Evolutionary conservation across 1,139 yeast genomes (phyloP).

Genomic region (Taphrina flavorubra): DNA sequence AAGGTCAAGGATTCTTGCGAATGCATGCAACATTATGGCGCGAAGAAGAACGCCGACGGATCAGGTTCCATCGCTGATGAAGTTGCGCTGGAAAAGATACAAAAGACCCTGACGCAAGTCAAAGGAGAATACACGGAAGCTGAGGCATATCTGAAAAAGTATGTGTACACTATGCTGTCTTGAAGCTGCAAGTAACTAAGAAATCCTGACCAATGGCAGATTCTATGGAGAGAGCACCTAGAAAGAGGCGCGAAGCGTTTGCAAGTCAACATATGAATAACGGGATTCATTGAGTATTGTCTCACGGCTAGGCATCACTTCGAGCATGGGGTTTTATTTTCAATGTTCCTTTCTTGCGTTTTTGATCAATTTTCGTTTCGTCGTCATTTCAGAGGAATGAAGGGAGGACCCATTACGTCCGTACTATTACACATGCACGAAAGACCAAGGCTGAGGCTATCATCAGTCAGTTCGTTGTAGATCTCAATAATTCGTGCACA

Average conservation of each 20-base stretch:
- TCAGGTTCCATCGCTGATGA: constrained; percentile 49
- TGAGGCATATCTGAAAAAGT: constrained; percentile 48
- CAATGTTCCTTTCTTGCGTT: neutral
- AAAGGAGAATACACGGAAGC: constrained; percentile 52
- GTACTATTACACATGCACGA: neutral
- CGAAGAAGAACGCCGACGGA: constrained; percentile 56
- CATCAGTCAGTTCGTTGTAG: neutral
- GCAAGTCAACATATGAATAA: neutral
- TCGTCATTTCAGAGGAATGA: neutral
- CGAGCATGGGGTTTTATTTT: constrained; percentile 1
- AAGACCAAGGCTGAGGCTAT: neutral
- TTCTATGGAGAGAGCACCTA: constrained; percentile 33
- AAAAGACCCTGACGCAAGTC: constrained; percentile 48
- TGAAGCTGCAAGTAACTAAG: too few relatives aligned
- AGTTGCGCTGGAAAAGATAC: constrained; percentile 49
- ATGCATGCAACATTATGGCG: constrained; percentile 88
- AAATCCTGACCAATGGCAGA: constrained; percentile 6
- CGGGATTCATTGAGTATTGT: too few relatives aligned
- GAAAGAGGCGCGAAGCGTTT: neutral
- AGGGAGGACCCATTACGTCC: too few relatives aligned
- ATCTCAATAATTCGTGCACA: neutral
- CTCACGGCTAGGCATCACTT: constrained; percentile 4
- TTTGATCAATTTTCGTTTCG: neutral
- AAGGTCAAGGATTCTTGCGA: constrained; percentile 87
- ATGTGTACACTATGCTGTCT: neutral